Evolutionary conservation across 108 stramenopile genomes (phyloP), one percentile per base, ranked within the genome.

Genomic region (Pseudonitzschia delicatissima): DNA sequence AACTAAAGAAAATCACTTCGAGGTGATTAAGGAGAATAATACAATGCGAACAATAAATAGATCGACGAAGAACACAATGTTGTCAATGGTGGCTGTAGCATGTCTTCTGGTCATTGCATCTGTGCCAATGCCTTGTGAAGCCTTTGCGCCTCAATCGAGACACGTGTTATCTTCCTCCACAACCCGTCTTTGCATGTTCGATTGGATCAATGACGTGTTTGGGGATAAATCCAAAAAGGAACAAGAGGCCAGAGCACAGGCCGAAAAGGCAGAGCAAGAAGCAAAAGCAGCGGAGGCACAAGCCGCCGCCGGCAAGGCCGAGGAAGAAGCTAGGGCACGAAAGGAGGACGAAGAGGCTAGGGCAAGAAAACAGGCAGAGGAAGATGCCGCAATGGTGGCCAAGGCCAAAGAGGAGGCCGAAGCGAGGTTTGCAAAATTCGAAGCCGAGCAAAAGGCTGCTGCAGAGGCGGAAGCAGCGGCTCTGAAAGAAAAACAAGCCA

Each of bases 401-500:
- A 55, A 34, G 13, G 32, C 53, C 15, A 34, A 33, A 21, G 32
- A 27, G 32, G 53, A 55, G 1, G 53, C 53, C 3, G 53, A 33
- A 31, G 53, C 53, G 6, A 34, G 18, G n/a, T 55, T 55, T 55
- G 53, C 53, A 3, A 29, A 55, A n/a, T 55, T 55, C 53, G 33
- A 55, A 1, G 32, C 53, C 17, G n/a, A 33, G 13, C 33, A 55
- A 0, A 55, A 55, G 27, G 53, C 53, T 9, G 33, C n/a, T 13
- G 6, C 28, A 15, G 53, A 55, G 31, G 53, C 33, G 4, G 31
- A 31, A 20, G 53, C 53, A 11, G 15, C 53, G 5, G 15, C n/a
- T 28, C 8, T 27, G 8, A 15, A 42, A 42, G 40, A 42, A 42
- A 42, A 42, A 42, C 11, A 15, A 42, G 53, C 32, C 32, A 17